Evolutionary conservation across 2,329 filamentous ascomycete genomes (phyloP).

Genomic region (Trichoderma sp.): DNA sequence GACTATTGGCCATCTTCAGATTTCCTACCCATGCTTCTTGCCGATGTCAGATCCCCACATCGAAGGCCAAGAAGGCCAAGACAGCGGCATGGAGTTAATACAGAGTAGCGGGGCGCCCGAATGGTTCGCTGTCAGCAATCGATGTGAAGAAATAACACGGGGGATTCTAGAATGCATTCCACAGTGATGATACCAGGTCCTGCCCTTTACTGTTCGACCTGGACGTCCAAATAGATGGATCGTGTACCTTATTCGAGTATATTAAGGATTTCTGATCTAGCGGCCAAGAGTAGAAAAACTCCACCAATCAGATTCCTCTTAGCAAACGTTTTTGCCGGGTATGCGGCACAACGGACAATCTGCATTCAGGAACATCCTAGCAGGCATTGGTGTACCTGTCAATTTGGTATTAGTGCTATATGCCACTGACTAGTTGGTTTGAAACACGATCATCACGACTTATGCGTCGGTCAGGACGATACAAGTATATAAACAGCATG

Average conservation of each 20-base stretch:
- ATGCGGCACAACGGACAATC: conserved; percentile 7
- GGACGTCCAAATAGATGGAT: not conserved
- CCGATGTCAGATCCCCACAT: too few relatives aligned
- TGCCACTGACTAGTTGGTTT: not conserved
- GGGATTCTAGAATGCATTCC: not conserved
- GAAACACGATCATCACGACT: not conserved
- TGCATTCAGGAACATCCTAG: not conserved
- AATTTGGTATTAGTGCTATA: conserved; percentile 1
- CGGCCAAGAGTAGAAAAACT: not conserved
- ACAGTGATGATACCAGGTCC: not conserved
- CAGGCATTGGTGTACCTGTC: conserved; percentile 3
- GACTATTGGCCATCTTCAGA: not conserved
- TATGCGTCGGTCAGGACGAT: not conserved
- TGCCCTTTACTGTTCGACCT: not conserved
- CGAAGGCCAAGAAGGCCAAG: too few relatives aligned
- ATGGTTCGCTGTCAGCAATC: not conserved
- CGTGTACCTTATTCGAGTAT: not conserved
- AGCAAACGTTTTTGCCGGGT: not conserved
- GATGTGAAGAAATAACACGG: not conserved
- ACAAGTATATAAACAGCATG: not conserved
- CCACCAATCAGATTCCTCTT: not conserved
- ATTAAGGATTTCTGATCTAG: not conserved
- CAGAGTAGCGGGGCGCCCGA: not conserved
- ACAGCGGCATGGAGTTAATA: not conserved
- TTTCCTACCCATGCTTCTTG: not conserved